These are phyloP conservation scores for Saccharum hybrid DNA, from an alignment of 202 grass and related monocot genomes.

Conservation along the genomic window DNA sequence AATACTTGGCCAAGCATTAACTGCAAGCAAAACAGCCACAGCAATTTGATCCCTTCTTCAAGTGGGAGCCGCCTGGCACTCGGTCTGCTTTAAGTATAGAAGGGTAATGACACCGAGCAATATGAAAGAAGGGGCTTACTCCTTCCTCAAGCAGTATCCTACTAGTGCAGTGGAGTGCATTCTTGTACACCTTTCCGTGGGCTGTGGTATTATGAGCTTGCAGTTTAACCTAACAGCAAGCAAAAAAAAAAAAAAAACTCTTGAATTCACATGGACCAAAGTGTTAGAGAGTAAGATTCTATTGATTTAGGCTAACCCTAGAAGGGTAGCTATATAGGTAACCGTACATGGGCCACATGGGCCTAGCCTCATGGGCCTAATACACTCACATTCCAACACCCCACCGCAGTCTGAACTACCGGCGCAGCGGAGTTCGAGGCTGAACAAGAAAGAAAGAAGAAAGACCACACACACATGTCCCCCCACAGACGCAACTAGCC, in stretches of 20 bases:
- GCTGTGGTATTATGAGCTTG: constrained; percentile 92
- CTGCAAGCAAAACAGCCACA: neutral
- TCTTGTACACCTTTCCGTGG: constrained; percentile 79
- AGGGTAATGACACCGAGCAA: constrained; percentile 15
- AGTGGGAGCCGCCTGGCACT: no score
- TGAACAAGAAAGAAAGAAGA: no score
- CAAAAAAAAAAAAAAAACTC: neutral
- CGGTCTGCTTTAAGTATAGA: constrained; percentile 10
- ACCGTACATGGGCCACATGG: no score
- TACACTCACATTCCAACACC: no score
- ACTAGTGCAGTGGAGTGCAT: constrained; percentile 81
- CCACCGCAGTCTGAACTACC: no score
- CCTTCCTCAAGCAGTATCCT: constrained; percentile 90
- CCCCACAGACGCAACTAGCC: no score
- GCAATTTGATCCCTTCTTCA: constrained; percentile 4
- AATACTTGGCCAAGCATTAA: constrained; percentile 28
- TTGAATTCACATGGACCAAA: neutral
- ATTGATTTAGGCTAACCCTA: no score
- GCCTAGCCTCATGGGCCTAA: no score
- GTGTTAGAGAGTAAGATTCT: no score
- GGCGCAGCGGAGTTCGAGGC: no score
- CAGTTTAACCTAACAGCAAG: constrained; percentile 75
- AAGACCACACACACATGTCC: no score
- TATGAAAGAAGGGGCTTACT: constrained; percentile 56
- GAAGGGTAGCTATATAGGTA: no score